Percentiles rank a stretch among this genome's conserved stretches.
phyloP scores from a whole-genome alignment of 306 rosid genomes.

The Heteromeles arbutifolia region DNA sequence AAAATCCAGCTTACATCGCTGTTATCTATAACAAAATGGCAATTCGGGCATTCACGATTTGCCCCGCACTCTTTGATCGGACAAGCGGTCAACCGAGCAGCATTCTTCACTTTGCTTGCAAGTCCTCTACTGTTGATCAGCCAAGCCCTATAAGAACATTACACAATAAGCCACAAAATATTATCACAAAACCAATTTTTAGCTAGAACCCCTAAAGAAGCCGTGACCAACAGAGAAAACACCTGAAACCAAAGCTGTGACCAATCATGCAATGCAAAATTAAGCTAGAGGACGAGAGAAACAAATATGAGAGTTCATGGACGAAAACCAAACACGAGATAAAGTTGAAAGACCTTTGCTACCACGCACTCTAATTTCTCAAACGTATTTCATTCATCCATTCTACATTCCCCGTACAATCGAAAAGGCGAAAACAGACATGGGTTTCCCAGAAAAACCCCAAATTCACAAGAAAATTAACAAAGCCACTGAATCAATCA shows the following conservation, averaged over 20 bases:
- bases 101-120: conserved; percentile 75
- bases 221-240: neutral
- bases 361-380: too few relatives aligned
- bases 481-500: neutral
- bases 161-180: neutral
- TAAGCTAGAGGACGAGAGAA: too few relatives aligned
- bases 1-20: conserved; percentile 62
- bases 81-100: conserved; percentile 32
- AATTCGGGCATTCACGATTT: conserved; percentile 75
- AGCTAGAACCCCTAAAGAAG: neutral
- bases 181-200: neutral
- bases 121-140: conserved; percentile 57
- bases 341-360: too few relatives aligned
- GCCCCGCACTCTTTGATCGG: conserved; percentile 73
- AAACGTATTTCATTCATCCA: neutral
- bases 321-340: too few relatives aligned
- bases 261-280: too few relatives aligned
- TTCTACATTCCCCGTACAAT: neutral
- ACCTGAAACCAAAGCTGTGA: neutral
- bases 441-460: neutral
- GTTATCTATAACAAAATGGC: conserved; percentile 52
- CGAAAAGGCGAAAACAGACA: neutral
- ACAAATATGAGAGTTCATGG: too few relatives aligned
- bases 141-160: conserved; percentile 57
- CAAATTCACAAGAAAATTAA: neutral